phyloP scores from a whole-genome alignment of 768 basidiomycete species.

The Clitopilus passeckerianus region DNA sequence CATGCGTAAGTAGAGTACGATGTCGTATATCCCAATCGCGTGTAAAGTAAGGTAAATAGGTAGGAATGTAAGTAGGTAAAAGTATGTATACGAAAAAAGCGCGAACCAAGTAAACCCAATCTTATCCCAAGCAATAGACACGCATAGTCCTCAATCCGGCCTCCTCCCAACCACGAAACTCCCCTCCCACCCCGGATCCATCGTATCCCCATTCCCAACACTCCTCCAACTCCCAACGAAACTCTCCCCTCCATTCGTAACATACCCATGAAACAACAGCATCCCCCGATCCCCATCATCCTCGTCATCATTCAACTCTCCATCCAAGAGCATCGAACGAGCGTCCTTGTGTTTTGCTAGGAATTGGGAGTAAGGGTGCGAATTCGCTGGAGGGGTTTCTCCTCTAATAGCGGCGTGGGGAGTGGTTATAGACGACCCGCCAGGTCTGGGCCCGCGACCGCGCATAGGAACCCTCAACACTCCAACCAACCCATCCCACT shows the following conservation, averaged over 20 bases:
- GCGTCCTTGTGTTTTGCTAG: background rate
- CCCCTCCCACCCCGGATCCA: background rate
- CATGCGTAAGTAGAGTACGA: too few species aligned
- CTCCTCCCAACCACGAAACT: background rate
- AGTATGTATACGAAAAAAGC: too few species aligned
- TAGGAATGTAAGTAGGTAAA: too few species aligned
- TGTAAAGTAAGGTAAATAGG: too few species aligned
- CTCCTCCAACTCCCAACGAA: background rate
- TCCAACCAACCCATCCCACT: constrained; percentile 1
- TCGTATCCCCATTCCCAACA: background rate
- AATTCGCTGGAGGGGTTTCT: background rate
- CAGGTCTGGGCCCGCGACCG: background rate
- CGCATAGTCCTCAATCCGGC: background rate
- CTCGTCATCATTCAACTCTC: background rate
- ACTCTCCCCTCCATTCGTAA: background rate
- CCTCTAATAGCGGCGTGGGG: background rate
- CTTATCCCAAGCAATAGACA: too few species aligned
- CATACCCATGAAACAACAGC: background rate
- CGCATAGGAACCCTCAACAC: background rate
- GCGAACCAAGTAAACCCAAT: too few species aligned
- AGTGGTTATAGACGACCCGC: too few species aligned
- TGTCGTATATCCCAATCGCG: too few species aligned
- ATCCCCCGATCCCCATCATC: background rate
- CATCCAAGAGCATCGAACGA: background rate
- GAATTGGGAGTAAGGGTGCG: background rate